Percentiles rank a stretch among this genome's conserved stretches.
These are phyloP conservation scores for Colletotrichum camelliae DNA, from an alignment of 2,329 filamentous ascomycete genomes.

Conservation along the genomic window DNA sequence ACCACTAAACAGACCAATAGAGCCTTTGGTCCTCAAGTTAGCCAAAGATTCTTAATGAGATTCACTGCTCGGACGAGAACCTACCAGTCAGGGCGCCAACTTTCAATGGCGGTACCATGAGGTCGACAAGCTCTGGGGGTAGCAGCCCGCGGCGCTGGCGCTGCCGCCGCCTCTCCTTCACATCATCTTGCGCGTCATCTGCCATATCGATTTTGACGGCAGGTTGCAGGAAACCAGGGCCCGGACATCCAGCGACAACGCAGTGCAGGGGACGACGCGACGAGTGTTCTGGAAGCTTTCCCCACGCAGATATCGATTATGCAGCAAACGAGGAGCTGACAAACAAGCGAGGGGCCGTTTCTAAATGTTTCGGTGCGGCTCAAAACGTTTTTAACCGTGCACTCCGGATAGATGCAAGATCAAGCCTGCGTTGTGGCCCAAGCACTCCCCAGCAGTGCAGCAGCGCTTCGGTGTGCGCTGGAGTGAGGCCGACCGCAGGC, in stretches of 20 bases:
- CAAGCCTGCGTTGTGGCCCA: not conserved
- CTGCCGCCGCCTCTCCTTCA: conserved; percentile 16
- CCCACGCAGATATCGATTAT: not conserved
- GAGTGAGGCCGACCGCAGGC: not conserved
- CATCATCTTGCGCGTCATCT: conserved; percentile 2
- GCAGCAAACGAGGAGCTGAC: not conserved
- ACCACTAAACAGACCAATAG: conserved; percentile 67
- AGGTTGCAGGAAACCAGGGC: not conserved
- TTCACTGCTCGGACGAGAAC: not conserved
- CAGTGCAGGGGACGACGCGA: not conserved
- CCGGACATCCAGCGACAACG: not conserved
- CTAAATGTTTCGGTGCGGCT: conserved; percentile 18
- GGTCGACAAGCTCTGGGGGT: conserved; percentile 47
- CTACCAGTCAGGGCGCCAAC: conserved; percentile 65
- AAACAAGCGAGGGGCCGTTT: not conserved
- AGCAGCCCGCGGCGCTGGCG: conserved; percentile 39
- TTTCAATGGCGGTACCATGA: conserved; percentile 59
- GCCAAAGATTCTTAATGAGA: not conserved
- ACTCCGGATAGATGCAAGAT: conserved; percentile 6
- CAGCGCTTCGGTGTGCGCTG: not conserved
- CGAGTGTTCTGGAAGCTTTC: conserved; percentile 5
- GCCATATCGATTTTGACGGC: conserved; percentile 22
- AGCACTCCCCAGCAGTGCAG: not conserved
- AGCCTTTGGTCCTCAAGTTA: conserved; percentile 48
- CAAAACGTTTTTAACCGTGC: not conserved